Percentiles rank a stretch among this genome's conserved stretches.
Conservation (phyloP, 495 filamentous ascomycete genomes). For the Penicillium pancosmium region DNA sequence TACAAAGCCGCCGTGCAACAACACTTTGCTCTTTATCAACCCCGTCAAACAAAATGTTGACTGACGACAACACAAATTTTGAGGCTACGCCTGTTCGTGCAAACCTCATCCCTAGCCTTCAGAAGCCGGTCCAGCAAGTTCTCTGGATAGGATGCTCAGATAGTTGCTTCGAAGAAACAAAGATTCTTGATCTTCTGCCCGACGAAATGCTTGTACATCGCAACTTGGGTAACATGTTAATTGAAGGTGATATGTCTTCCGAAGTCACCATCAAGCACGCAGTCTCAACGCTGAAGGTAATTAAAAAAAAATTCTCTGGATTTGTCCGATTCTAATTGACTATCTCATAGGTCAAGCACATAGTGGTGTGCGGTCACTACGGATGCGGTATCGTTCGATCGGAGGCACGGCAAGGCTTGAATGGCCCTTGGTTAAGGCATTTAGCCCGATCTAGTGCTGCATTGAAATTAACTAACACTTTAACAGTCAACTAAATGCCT, state of each 20-base stretch:
- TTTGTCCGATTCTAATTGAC: neutral
- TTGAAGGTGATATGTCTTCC: slow-evolving; percentile 38
- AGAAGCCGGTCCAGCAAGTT: slow-evolving; percentile 33
- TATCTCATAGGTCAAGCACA: slow-evolving; percentile 39
- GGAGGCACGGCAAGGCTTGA: slow-evolving; percentile 19
- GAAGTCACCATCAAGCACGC: slow-evolving; percentile 39
- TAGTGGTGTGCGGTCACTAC: slow-evolving; percentile 49
- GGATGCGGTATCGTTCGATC: slow-evolving; percentile 42
- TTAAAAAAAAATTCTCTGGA: neutral
- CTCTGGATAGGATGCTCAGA: slow-evolving; percentile 50
- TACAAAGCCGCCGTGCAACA: neutral
- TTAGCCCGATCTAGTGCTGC: neutral
- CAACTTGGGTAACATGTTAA: slow-evolving; percentile 43
- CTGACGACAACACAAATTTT: neutral
- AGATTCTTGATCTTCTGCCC: slow-evolving; percentile 31
- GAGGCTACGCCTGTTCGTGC: slow-evolving; percentile 9
- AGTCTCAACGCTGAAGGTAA: slow-evolving; percentile 36
- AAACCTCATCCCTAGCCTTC: slow-evolving; percentile 35
- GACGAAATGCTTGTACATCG: slow-evolving; percentile 46
- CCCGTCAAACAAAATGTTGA: neutral
- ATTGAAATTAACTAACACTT: slow-evolving; percentile 4
- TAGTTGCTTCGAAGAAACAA: slow-evolving; percentile 39
- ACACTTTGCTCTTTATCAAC: neutral
- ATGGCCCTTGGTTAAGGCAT: slow-evolving; percentile 28
- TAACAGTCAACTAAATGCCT: slow-evolving; percentile 20